Evolutionary conservation across 305 asterid species (phyloP).

Genomic region (Solanum hybrid): DNA sequence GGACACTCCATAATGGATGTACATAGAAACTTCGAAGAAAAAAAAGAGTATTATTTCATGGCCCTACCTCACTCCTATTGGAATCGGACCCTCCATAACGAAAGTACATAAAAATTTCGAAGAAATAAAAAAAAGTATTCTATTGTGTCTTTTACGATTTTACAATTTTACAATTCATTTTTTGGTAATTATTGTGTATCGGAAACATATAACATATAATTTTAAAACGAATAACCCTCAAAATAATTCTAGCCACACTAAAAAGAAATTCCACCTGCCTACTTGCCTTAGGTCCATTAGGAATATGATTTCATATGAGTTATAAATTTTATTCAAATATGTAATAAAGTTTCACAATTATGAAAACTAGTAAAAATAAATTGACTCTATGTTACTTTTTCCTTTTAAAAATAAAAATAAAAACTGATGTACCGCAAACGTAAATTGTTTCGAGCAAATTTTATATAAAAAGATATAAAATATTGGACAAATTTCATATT

Average conservation of each 20-base stretch:
- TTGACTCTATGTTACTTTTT: too few relatives aligned
- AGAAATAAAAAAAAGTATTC: too few relatives aligned
- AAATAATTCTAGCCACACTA: neutral
- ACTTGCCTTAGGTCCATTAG: neutral
- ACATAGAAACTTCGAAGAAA: neutral
- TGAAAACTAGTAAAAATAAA: neutral
- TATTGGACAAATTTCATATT: too few relatives aligned
- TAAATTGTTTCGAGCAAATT: too few relatives aligned
- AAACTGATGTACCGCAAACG: too few relatives aligned
- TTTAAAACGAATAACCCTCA: neutral
- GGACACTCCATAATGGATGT: too few relatives aligned
- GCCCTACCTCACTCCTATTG: too few relatives aligned
- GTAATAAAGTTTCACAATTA: neutral
- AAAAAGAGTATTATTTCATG: too few relatives aligned
- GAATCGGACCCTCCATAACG: too few relatives aligned
- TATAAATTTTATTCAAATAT: too few relatives aligned
- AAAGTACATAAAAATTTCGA: neutral
- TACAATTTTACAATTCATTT: neutral
- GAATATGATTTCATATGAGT: neutral
- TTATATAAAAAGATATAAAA: too few relatives aligned
- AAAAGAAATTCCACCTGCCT: neutral
- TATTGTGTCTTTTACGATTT: neutral
- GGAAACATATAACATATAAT: neutral
- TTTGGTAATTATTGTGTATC: neutral
- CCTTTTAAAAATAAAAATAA: too few relatives aligned